These are phyloP conservation scores for Trichosporon faecale DNA, from an alignment of 1,284 basidiomycete species.

Conservation along the genomic window DNA sequence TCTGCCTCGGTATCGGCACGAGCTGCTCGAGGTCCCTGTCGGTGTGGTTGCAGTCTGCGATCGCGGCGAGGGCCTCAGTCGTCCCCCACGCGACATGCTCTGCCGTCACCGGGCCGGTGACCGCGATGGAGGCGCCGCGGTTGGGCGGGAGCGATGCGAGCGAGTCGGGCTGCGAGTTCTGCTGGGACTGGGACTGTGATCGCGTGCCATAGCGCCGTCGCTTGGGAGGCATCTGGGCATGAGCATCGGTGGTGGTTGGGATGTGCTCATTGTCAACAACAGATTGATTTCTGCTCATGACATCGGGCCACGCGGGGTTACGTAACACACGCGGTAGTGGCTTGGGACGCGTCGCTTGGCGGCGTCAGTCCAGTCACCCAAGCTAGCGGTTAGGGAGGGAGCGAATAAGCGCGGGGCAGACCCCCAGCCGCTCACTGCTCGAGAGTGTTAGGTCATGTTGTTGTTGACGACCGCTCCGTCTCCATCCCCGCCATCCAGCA, in stretches of 20 bases:
- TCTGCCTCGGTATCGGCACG: background rate
- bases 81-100: background rate
- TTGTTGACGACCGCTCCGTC: slow-evolving; percentile 14
- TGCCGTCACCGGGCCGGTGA: slow-evolving; percentile 15
- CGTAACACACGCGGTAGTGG: slow-evolving; percentile 9
- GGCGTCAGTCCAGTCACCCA: background rate
- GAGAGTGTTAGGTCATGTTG: slow-evolving; percentile 14
- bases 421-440: background rate
- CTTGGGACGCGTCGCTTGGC: background rate
- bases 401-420: slow-evolving; percentile 1
- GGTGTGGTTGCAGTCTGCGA: slow-evolving; percentile 2
- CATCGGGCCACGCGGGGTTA: background rate
- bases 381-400: background rate
- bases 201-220: slow-evolving; percentile 12
- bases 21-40: background rate
- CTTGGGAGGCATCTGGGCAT: slow-evolving; percentile 12
- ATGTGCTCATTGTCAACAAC: slow-evolving; percentile 8
- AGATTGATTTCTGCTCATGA: no score
- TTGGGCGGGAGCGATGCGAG: slow-evolving; percentile 25
- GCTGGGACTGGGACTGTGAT: slow-evolving; percentile 3
- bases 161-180: background rate
- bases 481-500: slow-evolving; percentile 10
- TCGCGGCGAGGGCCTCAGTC: slow-evolving; percentile 30
- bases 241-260: background rate
- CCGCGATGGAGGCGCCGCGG: slow-evolving; percentile 28